Percentiles rank a stretch among this genome's conserved stretches.
Conservation (phyloP, 2,329 filamentous ascomycete genomes). For the Lomentospora prolificans region DNA sequence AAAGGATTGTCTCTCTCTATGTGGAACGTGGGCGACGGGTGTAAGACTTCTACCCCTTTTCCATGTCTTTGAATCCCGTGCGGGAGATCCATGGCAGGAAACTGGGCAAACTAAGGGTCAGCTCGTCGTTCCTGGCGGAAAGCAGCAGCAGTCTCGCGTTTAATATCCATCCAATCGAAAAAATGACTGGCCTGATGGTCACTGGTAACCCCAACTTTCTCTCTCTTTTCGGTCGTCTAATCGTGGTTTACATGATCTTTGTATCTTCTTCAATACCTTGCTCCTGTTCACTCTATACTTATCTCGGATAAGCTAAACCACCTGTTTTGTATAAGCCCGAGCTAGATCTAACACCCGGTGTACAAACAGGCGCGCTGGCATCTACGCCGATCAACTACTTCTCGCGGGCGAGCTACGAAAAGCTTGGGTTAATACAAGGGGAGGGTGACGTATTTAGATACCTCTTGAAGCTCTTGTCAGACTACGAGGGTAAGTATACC, state of each 20-base stretch:
- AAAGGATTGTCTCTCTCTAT: background rate
- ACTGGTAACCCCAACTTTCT: background rate
- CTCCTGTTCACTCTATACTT: background rate
- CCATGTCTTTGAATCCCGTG: background rate
- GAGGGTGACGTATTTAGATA: constrained; percentile 61
- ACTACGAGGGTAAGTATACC: constrained; percentile 57
- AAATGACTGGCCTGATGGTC: background rate
- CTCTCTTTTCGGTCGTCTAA: background rate
- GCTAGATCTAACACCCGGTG: background rate
- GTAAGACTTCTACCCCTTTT: background rate
- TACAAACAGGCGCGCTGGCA: background rate
- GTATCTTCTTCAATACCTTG: background rate
- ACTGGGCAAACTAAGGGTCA: too few species aligned
- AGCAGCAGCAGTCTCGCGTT: too few species aligned
- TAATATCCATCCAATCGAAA: background rate
- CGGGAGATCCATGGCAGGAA: background rate
- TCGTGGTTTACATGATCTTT: background rate
- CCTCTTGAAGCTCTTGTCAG: constrained; percentile 60
- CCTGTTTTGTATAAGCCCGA: background rate
- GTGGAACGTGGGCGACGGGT: background rate
- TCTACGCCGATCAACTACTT: constrained; percentile 40
- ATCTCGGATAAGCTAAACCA: background rate
- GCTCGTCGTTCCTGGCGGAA: too few species aligned
- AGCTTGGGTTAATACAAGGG: constrained; percentile 40
- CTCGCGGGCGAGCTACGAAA: constrained; percentile 31